Base-by-base conservation (phyloP, 2,329 filamentous ascomycete species). In the Fonsecaea multimorphosa region DNA sequence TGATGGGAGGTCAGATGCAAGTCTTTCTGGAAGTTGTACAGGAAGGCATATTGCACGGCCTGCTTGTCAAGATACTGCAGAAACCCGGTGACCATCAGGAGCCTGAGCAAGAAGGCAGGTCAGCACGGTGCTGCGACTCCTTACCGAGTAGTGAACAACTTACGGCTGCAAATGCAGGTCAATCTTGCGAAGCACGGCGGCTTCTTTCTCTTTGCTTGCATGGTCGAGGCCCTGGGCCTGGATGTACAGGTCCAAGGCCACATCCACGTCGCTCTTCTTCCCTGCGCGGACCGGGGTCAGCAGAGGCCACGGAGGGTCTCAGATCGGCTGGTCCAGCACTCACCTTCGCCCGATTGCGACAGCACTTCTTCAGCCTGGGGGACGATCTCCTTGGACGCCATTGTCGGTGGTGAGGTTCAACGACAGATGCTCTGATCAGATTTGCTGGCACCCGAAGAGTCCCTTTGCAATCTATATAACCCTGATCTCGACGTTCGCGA, bases 31-130 rank as follows among this genome's bases (percentile, higher is more conserved):
- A 40, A 40, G 36, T 40, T 40, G 36, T 40, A 40, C 36, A 40
- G 36, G 16, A 40, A 40, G 16, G 36, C 36, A 40, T 40, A 40
- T 40, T 40, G 36, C 36, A 40, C 36, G 36, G 36, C 36, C 36
- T 40, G 36, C 36, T 40, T 40, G 36, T 40, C 36, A 40, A 40
- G 36, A 40, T 40, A 40, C 36, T 40, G 36, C 36, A 40, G 36
- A 40, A 40, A 40, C 36, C 36, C 36, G 36, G 36, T 40, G 36
- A 40, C 36, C 36, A 40, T 40, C 36, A 40, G 16, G 36, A 40
- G 36, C 36, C 36, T 40, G 36, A 40, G 36, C 36, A 40, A 40
- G 36, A 40, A 40, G 36, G 36, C 36, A 40, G 36, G 36, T 40
- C 36, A 40, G 36, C 36, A 40, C 36, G 36, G 36, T 40, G 36